Conservation (phyloP, 306 rosid genomes). For the Betula pendula region DNA sequence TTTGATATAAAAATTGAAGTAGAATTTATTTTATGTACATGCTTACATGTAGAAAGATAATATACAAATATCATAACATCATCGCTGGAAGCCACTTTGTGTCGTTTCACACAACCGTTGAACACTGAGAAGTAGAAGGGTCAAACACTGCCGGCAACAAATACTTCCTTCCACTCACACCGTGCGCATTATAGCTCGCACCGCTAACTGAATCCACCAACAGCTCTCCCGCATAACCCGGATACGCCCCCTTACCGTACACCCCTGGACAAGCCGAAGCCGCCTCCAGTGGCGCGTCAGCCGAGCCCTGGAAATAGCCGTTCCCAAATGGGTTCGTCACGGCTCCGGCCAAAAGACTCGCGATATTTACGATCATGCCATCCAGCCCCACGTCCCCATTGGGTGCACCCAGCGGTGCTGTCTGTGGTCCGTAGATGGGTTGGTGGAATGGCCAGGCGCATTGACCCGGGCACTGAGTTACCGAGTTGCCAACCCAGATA, state of each 20-base stretch:
- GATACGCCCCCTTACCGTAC: slow-evolving; percentile 40
- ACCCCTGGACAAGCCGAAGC: slow-evolving; percentile 39
- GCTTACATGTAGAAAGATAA: too few relatives aligned
- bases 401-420: slow-evolving; percentile 33
- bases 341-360: slow-evolving; percentile 42
- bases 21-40: too few relatives aligned
- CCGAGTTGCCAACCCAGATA: slow-evolving; percentile 43
- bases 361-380: slow-evolving; percentile 41
- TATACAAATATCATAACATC: background rate
- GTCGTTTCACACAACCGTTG: slow-evolving; percentile 20
- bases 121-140: slow-evolving; percentile 30
- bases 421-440: slow-evolving; percentile 46
- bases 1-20: too few relatives aligned
- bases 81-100: background rate
- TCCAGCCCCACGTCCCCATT: slow-evolving; percentile 43
- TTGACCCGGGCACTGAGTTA: slow-evolving; percentile 39
- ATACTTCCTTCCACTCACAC: slow-evolving; percentile 31
- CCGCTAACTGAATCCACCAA: slow-evolving; percentile 16
- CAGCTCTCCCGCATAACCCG: slow-evolving; percentile 39
- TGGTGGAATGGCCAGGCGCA: slow-evolving; percentile 48
- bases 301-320: slow-evolving; percentile 31
- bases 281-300: slow-evolving; percentile 25
- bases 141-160: slow-evolving; percentile 40
- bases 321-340: slow-evolving; percentile 40
- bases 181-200: slow-evolving; percentile 41